A percentile compares a stretch with the other conserved stretches of the same genome.
Evolutionary conservation across 208 protist genomes (phyloP).

Genomic region (Trypanosoma platydactyli): DNA sequence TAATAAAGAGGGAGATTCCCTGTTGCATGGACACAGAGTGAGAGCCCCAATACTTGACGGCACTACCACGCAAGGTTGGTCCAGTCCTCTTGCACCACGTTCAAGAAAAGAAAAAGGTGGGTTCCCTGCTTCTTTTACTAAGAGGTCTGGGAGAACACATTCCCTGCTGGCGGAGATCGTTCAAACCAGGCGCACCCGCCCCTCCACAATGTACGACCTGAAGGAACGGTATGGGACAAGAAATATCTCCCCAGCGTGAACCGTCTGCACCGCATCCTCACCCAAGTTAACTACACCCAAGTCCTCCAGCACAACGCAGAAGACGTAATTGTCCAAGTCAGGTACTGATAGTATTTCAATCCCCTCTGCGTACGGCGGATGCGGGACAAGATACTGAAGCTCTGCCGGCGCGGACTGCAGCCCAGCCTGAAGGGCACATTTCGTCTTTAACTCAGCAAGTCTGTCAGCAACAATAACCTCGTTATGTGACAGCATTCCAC

Average conservation of each 20-base stretch:
- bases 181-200: conserved; percentile 69
- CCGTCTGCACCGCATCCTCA: conserved; percentile 67
- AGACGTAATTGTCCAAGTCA: conserved; percentile 74
- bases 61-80: no score
- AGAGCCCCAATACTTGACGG: no score
- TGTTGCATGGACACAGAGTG: no score
- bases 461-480: conserved; percentile 74
- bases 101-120: no score
- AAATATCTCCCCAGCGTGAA: conserved; percentile 80
- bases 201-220: conserved; percentile 64
- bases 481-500: conserved; percentile 38
- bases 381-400: conserved; percentile 66
- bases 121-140: no score
- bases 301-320: conserved; percentile 77
- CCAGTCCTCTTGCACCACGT: no score
- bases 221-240: conserved; percentile 79
- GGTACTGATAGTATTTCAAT: conserved; percentile 76
- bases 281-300: conserved; percentile 71
- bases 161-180: no score
- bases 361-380: conserved; percentile 70
- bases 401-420: conserved; percentile 53
- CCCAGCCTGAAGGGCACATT: conserved; percentile 50
- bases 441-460: conserved; percentile 44
- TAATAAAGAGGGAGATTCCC: no score
- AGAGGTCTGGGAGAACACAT: no score